Percentiles rank a stretch among this genome's conserved stretches.
These are phyloP conservation scores for Colletotrichum sp. DNA, from an alignment of 2,329 filamentous ascomycete genomes.

Conservation along the genomic window DNA sequence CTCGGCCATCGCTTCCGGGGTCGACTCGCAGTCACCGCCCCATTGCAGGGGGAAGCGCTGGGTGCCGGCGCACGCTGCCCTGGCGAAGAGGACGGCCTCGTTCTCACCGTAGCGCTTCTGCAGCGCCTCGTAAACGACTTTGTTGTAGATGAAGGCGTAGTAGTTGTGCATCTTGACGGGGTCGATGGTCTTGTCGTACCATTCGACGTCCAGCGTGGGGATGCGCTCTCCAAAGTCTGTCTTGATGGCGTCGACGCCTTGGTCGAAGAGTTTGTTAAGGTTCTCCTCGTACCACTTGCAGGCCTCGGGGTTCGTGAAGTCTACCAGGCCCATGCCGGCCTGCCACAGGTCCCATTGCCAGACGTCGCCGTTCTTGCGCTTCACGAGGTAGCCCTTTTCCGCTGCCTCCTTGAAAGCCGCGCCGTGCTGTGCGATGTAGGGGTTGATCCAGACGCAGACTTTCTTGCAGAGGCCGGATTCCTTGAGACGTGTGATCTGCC, in stretches of 20 bases:
- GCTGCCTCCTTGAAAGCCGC: conserved; percentile 69
- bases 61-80: conserved; percentile 70
- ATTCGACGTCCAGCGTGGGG: conserved; percentile 68
- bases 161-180: conserved; percentile 77
- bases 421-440: conserved; percentile 74
- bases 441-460: conserved; percentile 79
- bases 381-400: conserved; percentile 72
- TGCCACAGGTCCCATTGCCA: conserved; percentile 84
- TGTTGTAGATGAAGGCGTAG: conserved; percentile 78
- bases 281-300: conserved; percentile 68
- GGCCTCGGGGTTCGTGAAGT: conserved; percentile 76
- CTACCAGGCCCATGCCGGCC: conserved; percentile 76
- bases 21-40: conserved; percentile 79
- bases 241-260: conserved; percentile 75
- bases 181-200: conserved; percentile 64
- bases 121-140: conserved; percentile 70
- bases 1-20: conserved; percentile 75
- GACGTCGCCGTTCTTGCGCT: conserved; percentile 70
- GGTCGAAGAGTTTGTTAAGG: conserved; percentile 68
- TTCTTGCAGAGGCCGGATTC: conserved; percentile 64
- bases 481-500: conserved; percentile 69
- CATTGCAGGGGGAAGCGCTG: conserved; percentile 74
- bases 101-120: conserved; percentile 54
- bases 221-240: conserved; percentile 80
- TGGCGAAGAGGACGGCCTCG: conserved; percentile 70